phyloP scores from a whole-genome alignment of 768 basidiomycete species.

The Dendrothele bispora region DNA sequence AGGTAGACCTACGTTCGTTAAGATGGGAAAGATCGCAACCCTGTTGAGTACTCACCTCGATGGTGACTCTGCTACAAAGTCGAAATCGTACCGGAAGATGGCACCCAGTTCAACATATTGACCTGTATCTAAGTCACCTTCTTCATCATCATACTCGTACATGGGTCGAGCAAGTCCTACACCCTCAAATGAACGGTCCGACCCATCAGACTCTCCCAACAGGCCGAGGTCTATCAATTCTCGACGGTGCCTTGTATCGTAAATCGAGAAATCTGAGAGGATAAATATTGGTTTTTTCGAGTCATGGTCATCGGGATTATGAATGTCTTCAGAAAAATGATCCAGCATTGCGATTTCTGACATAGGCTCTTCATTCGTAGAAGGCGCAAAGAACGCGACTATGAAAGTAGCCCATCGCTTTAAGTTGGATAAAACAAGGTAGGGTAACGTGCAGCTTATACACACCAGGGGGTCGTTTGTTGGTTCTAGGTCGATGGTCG shows the following conservation, averaged over 20 bases:
- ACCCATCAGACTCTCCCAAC: slow-evolving; percentile 43
- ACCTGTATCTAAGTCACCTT: slow-evolving; percentile 37
- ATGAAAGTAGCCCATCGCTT: neutral
- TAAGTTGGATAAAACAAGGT: too few species aligned
- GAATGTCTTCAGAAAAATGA: slow-evolving; percentile 40
- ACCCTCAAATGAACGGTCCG: slow-evolving; percentile 46
- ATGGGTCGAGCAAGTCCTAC: slow-evolving; percentile 53
- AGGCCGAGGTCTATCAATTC: slow-evolving; percentile 47
- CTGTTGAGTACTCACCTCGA: slow-evolving; percentile 42
- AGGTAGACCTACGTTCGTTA: slow-evolving; percentile 5
- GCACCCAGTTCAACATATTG: slow-evolving; percentile 46
- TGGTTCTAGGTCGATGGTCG: neutral
- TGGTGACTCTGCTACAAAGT: slow-evolving; percentile 47
- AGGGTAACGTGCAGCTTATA: neutral
- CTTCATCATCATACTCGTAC: slow-evolving; percentile 58
- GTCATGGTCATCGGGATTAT: slow-evolving; percentile 25
- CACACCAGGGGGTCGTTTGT: neutral
- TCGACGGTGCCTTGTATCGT: slow-evolving; percentile 48
- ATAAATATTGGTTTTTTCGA: slow-evolving; percentile 54
- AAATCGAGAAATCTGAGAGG: slow-evolving; percentile 59
- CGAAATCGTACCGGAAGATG: slow-evolving; percentile 48
- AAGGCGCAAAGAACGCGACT: neutral
- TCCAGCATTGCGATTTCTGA: slow-evolving; percentile 22
- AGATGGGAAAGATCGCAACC: neutral
- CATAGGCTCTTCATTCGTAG: neutral